phyloP scores from a whole-genome alignment of 2,329 filamentous ascomycete species.

The Penicillium sp. region DNA sequence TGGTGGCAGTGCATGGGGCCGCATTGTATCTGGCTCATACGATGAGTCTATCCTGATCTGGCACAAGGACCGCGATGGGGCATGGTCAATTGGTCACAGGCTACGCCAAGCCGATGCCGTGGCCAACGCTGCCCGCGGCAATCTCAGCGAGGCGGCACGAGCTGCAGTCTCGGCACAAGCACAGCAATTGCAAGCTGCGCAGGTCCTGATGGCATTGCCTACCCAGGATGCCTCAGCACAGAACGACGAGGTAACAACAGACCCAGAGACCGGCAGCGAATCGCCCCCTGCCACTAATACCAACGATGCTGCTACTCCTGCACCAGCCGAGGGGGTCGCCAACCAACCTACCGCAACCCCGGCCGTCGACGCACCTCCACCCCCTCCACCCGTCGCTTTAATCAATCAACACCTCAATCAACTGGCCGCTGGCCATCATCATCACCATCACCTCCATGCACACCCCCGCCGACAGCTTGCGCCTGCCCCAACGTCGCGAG shows the following conservation, averaged over 20 bases:
- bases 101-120: constrained; percentile 63
- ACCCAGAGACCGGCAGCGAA: constrained; percentile 1
- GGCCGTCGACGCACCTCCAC: neutral
- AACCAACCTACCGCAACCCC: constrained; percentile 2
- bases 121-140: constrained; percentile 31
- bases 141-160: constrained; percentile 16
- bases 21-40: constrained; percentile 97
- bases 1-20: constrained; percentile 81
- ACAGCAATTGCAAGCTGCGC: constrained; percentile 20
- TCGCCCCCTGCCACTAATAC: constrained; percentile 1
- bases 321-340: constrained; percentile 3
- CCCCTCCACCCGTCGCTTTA: neutral
- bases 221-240: neutral
- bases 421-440: constrained; percentile 7
- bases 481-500: constrained; percentile 53
- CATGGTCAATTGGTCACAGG: constrained; percentile 76
- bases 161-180: constrained; percentile 22
- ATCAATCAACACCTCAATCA: neutral
- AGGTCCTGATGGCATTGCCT: neutral
- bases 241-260: neutral
- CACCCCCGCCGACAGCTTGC: constrained; percentile 23
- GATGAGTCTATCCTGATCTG: constrained; percentile 95
- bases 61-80: constrained; percentile 79
- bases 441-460: constrained; percentile 20
- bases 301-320: neutral